These are phyloP conservation scores for Diaporthe velutina DNA, from an alignment of 2,329 filamentous ascomycete species.

Conservation along the genomic window DNA sequence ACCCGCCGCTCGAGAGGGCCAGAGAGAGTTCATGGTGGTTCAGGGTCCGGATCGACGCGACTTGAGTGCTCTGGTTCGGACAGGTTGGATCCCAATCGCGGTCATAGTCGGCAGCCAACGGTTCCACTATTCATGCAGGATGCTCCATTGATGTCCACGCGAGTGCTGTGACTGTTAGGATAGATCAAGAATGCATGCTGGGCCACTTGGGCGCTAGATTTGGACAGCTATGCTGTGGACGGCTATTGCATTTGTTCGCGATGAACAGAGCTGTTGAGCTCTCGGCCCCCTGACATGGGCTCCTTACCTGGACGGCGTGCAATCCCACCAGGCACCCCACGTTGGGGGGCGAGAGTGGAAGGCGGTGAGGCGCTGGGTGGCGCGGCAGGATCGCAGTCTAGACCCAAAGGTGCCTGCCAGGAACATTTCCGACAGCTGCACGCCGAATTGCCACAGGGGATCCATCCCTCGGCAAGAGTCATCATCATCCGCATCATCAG, in stretches of 20 bases:
- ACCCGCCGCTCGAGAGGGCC: slow-evolving; percentile 38
- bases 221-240: not conserved
- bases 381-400: slow-evolving; percentile 12
- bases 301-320: not conserved
- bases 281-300: slow-evolving; percentile 2
- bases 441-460: slow-evolving; percentile 13
- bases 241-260: not conserved
- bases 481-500: slow-evolving; percentile 31
- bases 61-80: slow-evolving; percentile 25
- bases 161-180: not conserved
- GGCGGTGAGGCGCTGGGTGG: slow-evolving; percentile 19
- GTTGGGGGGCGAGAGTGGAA: slow-evolving; percentile 10
- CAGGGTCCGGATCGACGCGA: slow-evolving; percentile 22
- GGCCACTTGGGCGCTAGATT: not conserved
- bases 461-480: slow-evolving; percentile 33
- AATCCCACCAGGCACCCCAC: slow-evolving; percentile 13
- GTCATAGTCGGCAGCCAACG: slow-evolving; percentile 25
- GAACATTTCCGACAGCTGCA: not conserved
- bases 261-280: slow-evolving; percentile 1
- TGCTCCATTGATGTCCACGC: not conserved
- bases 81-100: slow-evolving; percentile 27
- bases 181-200: slow-evolving; percentile 24
- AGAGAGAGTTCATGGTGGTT: slow-evolving; percentile 42
- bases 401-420: slow-evolving; percentile 1
- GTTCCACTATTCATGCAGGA: slow-evolving; percentile 7